Base-by-base conservation (phyloP, 2,329 filamentous ascomycete genomes). In the Polytolypa hystricis region DNA sequence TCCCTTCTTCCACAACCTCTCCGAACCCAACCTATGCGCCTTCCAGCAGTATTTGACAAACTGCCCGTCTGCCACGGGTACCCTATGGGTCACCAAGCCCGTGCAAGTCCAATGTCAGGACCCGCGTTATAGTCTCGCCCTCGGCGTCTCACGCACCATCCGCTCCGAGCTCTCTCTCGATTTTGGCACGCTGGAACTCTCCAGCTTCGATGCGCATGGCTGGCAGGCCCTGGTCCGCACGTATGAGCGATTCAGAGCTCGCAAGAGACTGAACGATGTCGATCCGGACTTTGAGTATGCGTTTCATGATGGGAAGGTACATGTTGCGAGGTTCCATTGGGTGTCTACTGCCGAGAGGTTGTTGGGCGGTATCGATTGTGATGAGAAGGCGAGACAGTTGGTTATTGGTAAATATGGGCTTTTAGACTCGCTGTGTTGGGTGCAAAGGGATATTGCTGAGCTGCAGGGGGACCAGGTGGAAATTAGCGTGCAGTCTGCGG, bases 1-100 rank as follows among this genome's bases (percentile, higher is more conserved):
- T 25, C 21, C 21, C 7, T 25, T 25, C n/a, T 25, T 25, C 21
- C n/a, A 25, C n/a, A n/a, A n/a, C n/a, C n/a, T n/a, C n/a, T n/a
- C n/a, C n/a, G n/a, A n/a, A n/a, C n/a, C n/a, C n/a, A n/a, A n/a
- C n/a, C n/a, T n/a, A n/a, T n/a, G n/a, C n/a, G n/a, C n/a, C n/a
- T n/a, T n/a, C n/a, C n/a, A n/a, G n/a, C n/a, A n/a, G n/a, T n/a
- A n/a, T n/a, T n/a, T n/a, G n/a, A n/a, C n/a, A n/a, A n/a, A n/a
- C n/a, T n/a, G n/a, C n/a, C n/a, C n/a, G n/a, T n/a, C n/a, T n/a
- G n/a, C n/a, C n/a, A n/a, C n/a, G n/a, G n/a, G n/a, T n/a, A n/a
- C n/a, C n/a, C 44, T 26, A 21, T 51, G 18, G 50, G 41, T 42
- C 9, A 39, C 36, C n/a, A 14, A 11, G 2, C 11, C 23, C 2